Conservation (phyloP, 176 grass and related monocot genomes). For the Elaeis guineensis region DNA sequence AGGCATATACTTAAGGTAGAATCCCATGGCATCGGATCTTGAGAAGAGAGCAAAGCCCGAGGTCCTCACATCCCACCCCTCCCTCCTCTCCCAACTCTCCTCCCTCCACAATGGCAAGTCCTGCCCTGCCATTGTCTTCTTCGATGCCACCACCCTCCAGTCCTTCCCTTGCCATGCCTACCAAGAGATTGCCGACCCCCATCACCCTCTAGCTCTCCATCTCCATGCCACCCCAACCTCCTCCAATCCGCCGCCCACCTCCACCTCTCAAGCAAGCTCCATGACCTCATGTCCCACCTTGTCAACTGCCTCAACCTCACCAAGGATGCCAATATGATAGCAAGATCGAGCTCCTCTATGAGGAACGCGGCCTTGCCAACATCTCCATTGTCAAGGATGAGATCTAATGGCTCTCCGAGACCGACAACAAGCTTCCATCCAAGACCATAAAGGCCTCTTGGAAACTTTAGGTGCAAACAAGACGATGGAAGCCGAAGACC, state of each 20-base stretch:
- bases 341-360: constrained; percentile 69
- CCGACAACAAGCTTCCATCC: constrained; percentile 41
- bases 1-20: too few species aligned
- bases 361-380: constrained; percentile 67
- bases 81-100: constrained; percentile 79
- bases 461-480: too few species aligned
- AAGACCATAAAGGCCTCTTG: constrained; percentile 40
- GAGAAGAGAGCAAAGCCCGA: constrained; percentile 9
- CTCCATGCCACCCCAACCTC: constrained; percentile 58
- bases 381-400: constrained; percentile 77
- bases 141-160: constrained; percentile 43
- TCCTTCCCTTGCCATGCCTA: constrained; percentile 64
- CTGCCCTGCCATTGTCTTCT: constrained; percentile 56
- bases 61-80: constrained; percentile 80
- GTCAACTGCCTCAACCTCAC: constrained; percentile 28
- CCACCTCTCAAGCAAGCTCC: constrained; percentile 61
- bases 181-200: constrained; percentile 68
- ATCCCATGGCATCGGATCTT: too few species aligned
- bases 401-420: constrained; percentile 61
- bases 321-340: constrained; percentile 70
- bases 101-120: constrained; percentile 59
- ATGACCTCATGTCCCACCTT: constrained; percentile 29
- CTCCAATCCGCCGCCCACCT: constrained; percentile 16
- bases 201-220: constrained; percentile 64
- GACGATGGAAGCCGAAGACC: too few species aligned